Base-by-base conservation (phyloP, 2,329 filamentous ascomycete genomes). In the Colletotrichum gloeosporioides region DNA sequence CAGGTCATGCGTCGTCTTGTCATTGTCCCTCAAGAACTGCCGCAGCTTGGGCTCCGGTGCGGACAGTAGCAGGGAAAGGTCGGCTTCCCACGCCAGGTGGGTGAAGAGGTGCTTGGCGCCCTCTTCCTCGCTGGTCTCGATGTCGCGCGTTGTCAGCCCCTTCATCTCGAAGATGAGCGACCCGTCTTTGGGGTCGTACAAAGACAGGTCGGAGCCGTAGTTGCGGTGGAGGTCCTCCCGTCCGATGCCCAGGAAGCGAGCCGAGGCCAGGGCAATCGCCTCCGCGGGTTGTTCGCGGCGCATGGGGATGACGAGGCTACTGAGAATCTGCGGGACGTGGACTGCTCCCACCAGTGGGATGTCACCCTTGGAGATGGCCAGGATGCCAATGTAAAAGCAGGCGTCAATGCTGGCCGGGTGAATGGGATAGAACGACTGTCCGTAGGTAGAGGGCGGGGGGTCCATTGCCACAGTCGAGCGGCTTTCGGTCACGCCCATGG, bases 101-200 rank as follows among this genome's bases (percentile, higher is more conserved):
- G 36, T 39, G 36, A 39, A 39, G 8, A 39, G 36, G 36, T 39
- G 36, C 36, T 39, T 39, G 36, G 36, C 36, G 36, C 36, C 36
- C 36, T 39, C 36, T 8, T 39, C 36, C 36, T 39, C 36, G 36
- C 36, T 39, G 2, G 36, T 39, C 36, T 39, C 36, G 16, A 39
- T 39, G 2, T 39, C 36, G 36, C 36, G 36, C 1, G 16, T 39
- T 1, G 36, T 39, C 36, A 84, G 39, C 0, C 81, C 82, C 3
- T 27, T 68, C 13, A 82, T 36, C 8, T 73, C 75, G 9, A 83
- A 36, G 2, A 81, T 4, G 1, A 81, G 62, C 2, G 44, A 36
- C 13, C 81, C 81, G 9, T 36, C 80, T 3, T 77, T 36, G 2
- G 78, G 67, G 18, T 81, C 78, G 25, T 79, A 76, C 0, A 82